Base-by-base conservation (phyloP, 2,329 filamentous ascomycete genomes). In the Neurospora sp. region DNA sequence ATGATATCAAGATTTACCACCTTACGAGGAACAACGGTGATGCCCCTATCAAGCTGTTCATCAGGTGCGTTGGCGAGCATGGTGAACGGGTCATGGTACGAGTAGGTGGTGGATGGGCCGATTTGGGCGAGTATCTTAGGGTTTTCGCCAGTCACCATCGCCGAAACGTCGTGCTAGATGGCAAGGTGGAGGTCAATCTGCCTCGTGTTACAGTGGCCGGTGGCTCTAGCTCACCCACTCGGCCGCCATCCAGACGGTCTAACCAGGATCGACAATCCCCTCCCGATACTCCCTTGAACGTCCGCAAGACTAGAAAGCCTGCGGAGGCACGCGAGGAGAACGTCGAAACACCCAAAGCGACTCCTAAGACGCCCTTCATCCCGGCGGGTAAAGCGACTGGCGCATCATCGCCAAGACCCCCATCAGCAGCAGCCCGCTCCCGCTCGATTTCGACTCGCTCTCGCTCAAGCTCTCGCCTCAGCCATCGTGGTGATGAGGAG, bases 31-130 rank as follows among this genome's bases (percentile, higher is more conserved):
- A 91, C 19, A 93, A 91, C 41, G 92, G 92, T 70, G 90, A 96
- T 73, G 88, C 92, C 12, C 96, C 96, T 0, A 94, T 97, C 77
- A 98, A 97, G 80, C 87, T 99, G 5, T 97, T 96, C 76, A 94
- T 99, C 68, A 91, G 96, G 17, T 89, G 93, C 1, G 94, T 99
- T 2, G 96, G 96, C 67, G 93, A 97, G 78, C 86, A 89, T 70
- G 92, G 92, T 17, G 93, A 98, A 79, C 89, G 96, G 68, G 93
- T 98, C 72, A 98, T 99, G 96, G 96, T 99, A 8, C 91, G 96
- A 41, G 95, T 99, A 12, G 96, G 96, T 12, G 96, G 96, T 71
- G 96, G 96, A n/a, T 99, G 96, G 96, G 93, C 94, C 15, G 96
- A 99, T 79, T 83, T 99, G 23, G 95, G 92, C 43, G 96, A 98